A percentile compares a stretch with the other conserved stretches of the same genome.
These are phyloP conservation scores for Nitzschia sp. DNA, from an alignment of 108 stramenopile genomes.

Conservation along the genomic window DNA sequence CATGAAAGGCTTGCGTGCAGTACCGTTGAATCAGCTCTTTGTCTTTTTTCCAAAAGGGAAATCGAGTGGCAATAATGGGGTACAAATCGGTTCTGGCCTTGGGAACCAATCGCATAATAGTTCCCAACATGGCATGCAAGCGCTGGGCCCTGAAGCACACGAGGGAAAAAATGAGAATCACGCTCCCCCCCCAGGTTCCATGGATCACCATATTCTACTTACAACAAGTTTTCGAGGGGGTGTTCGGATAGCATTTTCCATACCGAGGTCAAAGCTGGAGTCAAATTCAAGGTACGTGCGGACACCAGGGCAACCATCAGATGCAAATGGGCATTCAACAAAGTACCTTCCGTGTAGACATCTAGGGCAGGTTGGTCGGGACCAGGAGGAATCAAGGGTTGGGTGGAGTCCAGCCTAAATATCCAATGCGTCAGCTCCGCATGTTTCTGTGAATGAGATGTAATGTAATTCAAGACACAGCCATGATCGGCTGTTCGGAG, in stretches of 20 bases:
- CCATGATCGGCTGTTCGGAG: conserved; percentile 55
- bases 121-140: conserved; percentile 45
- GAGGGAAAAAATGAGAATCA: not conserved
- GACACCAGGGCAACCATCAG: conserved; percentile 59
- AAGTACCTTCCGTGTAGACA: conserved; percentile 23
- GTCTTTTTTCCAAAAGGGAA: conserved; percentile 41
- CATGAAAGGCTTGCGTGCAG: conserved; percentile 35
- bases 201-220: conserved; percentile 7
- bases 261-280: conserved; percentile 34
- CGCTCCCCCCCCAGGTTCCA: too few relatives aligned
- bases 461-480: conserved; percentile 34
- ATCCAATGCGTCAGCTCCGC: conserved; percentile 47
- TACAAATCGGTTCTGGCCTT: conserved; percentile 48
- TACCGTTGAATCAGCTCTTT: conserved; percentile 35
- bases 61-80: conserved; percentile 48
- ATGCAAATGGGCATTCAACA: conserved; percentile 59
- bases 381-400: not conserved
- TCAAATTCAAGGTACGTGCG: conserved; percentile 45
- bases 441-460: conserved; percentile 36
- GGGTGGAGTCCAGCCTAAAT: conserved; percentile 48
- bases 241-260: conserved; percentile 46
- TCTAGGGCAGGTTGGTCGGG: not conserved
- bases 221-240: conserved; percentile 5
- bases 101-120: conserved; percentile 46
- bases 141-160: conserved; percentile 26